These are phyloP conservation scores for Neofusicoccum laricinum DNA, from an alignment of 2,329 filamentous ascomycete genomes.

Conservation along the genomic window DNA sequence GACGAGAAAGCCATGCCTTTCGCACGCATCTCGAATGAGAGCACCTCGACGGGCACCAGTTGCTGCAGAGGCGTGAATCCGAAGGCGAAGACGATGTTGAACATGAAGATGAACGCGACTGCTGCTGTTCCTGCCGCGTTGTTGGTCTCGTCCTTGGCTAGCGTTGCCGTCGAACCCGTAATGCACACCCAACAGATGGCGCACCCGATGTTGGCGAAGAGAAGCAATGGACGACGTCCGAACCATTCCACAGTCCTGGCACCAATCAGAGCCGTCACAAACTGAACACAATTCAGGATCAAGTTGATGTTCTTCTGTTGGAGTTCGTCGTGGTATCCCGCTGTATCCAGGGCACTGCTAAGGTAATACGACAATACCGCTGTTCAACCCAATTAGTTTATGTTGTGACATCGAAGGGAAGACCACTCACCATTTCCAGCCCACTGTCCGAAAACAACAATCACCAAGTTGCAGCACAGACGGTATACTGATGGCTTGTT, in stretches of 20 bases:
- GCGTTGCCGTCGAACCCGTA: constrained; percentile 11
- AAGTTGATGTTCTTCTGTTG: background rate
- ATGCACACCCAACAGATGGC: constrained; percentile 18
- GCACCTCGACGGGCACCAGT: constrained; percentile 49
- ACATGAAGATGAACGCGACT: constrained; percentile 36
- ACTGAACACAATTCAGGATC: constrained; percentile 22
- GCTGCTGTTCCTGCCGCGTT: constrained; percentile 15
- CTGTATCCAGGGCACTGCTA: background rate
- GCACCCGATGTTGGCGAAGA: background rate
- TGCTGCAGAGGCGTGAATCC: constrained; percentile 43
- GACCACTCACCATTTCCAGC: constrained; percentile 25
- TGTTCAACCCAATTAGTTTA: background rate
- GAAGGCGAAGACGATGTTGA: constrained; percentile 31
- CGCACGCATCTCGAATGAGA: constrained; percentile 46
- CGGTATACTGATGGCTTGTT: constrained; percentile 50
- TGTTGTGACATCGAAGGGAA: background rate
- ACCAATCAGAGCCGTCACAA: constrained; percentile 33
- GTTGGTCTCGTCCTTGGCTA: background rate
- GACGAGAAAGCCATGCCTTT: constrained; percentile 36
- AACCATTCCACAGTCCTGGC: constrained; percentile 20
- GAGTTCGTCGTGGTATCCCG: background rate
- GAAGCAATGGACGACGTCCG: background rate
- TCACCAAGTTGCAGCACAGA: constrained; percentile 50
- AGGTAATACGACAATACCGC: constrained; percentile 16
- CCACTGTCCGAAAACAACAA: constrained; percentile 53